Conservation (phyloP, 768 basidiomycete species). For the Collybia mongolica region DNA sequence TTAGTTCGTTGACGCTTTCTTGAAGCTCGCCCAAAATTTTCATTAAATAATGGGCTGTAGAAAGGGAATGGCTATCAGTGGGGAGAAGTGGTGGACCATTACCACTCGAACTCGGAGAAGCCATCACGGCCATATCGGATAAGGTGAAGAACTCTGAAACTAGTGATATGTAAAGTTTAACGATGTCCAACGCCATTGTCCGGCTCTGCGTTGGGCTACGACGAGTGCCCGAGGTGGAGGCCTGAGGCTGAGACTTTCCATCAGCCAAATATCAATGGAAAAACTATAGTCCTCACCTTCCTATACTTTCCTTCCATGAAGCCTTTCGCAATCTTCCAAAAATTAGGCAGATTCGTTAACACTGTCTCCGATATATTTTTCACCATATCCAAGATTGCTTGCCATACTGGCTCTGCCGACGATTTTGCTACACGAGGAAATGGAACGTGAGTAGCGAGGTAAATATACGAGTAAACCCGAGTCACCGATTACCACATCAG, state of each 20-base stretch:
- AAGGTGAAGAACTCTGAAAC: slow-evolving; percentile 80
- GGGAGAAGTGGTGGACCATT: slow-evolving; percentile 61
- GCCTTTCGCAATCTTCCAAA: slow-evolving; percentile 89
- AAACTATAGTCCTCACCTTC: slow-evolving; percentile 49
- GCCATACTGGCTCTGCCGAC: slow-evolving; percentile 79
- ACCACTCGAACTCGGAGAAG: slow-evolving; percentile 42
- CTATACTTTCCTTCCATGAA: slow-evolving; percentile 94
- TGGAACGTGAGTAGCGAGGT: no score
- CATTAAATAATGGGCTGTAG: slow-evolving; percentile 76
- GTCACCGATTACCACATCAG: slow-evolving; percentile 62
- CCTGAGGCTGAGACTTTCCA: slow-evolving; percentile 20
- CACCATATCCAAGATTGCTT: slow-evolving; percentile 71
- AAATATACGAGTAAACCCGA: not conserved
- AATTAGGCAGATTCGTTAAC: slow-evolving; percentile 82
- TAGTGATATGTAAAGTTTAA: slow-evolving; percentile 75
- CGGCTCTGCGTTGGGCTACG: slow-evolving; percentile 79
- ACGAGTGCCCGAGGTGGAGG: slow-evolving; percentile 45
- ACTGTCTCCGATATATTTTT: slow-evolving; percentile 87
- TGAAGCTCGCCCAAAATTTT: slow-evolving; percentile 83
- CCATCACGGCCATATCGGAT: slow-evolving; percentile 74
- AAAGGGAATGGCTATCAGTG: slow-evolving; percentile 74
- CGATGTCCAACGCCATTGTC: slow-evolving; percentile 81
- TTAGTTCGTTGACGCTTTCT: slow-evolving; percentile 82
- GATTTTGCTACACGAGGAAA: slow-evolving; percentile 51
- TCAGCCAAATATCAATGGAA: not conserved